Percentiles rank a stretch among this genome's conserved stretches.
These are phyloP conservation scores for Nemania sp. DNA, from an alignment of 2,329 filamentous ascomycete genomes.

Conservation along the genomic window DNA sequence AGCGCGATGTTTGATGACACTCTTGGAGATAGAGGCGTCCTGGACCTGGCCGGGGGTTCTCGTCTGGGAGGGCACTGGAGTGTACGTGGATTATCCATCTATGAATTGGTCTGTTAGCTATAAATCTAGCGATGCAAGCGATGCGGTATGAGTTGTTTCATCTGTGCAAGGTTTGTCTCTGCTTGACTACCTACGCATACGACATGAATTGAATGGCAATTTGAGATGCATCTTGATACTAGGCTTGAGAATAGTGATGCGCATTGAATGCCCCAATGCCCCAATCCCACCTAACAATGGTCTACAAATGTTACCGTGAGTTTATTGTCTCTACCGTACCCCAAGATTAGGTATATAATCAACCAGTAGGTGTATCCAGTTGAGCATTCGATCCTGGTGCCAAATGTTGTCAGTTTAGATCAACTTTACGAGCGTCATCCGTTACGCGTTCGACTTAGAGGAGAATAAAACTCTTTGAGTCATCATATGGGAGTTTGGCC, in stretches of 20 bases:
- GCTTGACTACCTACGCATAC: neutral
- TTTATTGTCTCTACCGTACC: too few species aligned
- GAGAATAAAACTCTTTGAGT: neutral
- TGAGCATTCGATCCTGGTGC: too few species aligned
- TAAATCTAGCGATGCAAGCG: conserved; percentile 16
- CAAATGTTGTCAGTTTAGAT: too few species aligned
- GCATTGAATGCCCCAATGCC: too few species aligned
- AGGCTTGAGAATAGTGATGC: neutral
- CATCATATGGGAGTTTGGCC: conserved; percentile 26
- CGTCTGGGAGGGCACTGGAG: neutral
- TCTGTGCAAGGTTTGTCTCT: neutral
- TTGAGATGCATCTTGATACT: neutral
- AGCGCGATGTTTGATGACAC: neutral
- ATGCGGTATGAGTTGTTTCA: neutral
- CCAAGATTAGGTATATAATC: too few species aligned
- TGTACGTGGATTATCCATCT: neutral
- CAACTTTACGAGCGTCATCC: too few species aligned
- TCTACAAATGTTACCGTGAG: too few species aligned
- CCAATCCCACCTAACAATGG: too few species aligned
- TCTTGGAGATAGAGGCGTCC: conserved; percentile 7
- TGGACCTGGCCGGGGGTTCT: neutral
- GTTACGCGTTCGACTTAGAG: neutral
- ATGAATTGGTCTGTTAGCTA: conserved; percentile 4
- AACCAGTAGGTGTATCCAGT: too few species aligned
- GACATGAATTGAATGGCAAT: neutral